Percentiles rank a stretch among this genome's conserved stretches.
Evolutionary conservation across 1,284 basidiomycete species (phyloP).

Genomic region (Naganishia sp.): DNA sequence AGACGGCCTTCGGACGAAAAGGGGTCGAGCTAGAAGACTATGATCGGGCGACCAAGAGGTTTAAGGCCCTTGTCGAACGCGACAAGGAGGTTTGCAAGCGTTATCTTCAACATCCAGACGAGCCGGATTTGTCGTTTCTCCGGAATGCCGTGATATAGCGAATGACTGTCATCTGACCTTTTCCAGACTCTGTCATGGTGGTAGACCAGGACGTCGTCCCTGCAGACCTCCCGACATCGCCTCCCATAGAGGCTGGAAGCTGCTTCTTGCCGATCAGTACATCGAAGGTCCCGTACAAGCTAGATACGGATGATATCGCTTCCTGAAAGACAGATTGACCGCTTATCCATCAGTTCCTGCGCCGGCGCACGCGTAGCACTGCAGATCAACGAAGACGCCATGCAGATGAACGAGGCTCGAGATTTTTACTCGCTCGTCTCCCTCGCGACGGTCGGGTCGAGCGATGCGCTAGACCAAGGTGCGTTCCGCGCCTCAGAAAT

Average conservation of each 20-base stretch:
- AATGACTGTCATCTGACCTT: too few species aligned
- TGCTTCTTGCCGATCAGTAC: conserved; percentile 19
- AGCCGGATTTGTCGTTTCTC: conserved; percentile 12
- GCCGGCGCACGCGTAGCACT: conserved; percentile 1
- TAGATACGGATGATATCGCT: too few species aligned
- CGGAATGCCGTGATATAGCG: not conserved
- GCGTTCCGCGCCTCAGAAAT: conserved; percentile 1
- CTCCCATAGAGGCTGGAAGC: not conserved
- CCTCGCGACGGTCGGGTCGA: not conserved
- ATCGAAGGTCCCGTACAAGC: not conserved
- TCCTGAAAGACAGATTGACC: not conserved
- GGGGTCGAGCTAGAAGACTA: conserved; percentile 1
- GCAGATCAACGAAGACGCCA: not conserved
- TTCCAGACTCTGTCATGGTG: conserved; percentile 11
- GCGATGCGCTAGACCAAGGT: not conserved
- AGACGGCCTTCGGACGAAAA: conserved; percentile 1
- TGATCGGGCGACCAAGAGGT: not conserved
- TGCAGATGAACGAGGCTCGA: not conserved
- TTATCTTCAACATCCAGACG: conserved; percentile 11
- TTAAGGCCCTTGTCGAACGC: conserved; percentile 1
- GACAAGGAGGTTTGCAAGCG: conserved; percentile 12
- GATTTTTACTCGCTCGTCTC: conserved; percentile 17
- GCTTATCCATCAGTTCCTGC: conserved; percentile 1
- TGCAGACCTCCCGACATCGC: not conserved
- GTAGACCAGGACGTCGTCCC: conserved; percentile 1